Conservation (phyloP, 805 yeast species). For the Kuraishia cidri region DNA sequence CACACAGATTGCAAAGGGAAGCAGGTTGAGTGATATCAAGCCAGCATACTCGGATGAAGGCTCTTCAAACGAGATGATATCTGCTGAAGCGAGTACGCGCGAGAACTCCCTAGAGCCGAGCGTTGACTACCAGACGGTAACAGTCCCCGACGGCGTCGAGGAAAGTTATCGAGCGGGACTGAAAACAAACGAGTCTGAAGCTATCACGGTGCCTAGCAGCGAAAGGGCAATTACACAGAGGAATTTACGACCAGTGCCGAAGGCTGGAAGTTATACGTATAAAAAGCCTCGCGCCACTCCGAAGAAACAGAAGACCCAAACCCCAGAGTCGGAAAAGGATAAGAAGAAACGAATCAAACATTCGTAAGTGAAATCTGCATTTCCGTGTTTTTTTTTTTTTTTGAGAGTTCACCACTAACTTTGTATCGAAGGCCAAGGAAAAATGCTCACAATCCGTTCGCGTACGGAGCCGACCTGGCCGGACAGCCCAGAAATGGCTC, state of each 20-base stretch:
- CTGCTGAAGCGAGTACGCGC: neutral
- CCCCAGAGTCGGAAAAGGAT: slow-evolving; percentile 6
- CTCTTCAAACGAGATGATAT: too few species aligned
- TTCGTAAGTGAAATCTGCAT: slow-evolving; percentile 10
- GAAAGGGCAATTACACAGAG: neutral
- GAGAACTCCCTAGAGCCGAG: neutral
- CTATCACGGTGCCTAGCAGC: slow-evolving; percentile 20
- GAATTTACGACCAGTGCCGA: slow-evolving; percentile 5
- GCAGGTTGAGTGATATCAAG: too few species aligned
- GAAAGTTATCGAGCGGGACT: slow-evolving; percentile 13
- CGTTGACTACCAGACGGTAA: slow-evolving; percentile 5
- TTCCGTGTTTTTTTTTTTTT: neutral
- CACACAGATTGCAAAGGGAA: too few species aligned
- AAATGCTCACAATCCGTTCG: slow-evolving; percentile 26
- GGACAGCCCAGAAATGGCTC: neutral
- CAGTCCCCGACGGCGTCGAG: slow-evolving; percentile 8
- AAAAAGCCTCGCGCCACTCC: slow-evolving; percentile 1
- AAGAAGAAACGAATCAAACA: slow-evolving; percentile 11
- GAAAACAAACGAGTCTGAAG: slow-evolving; percentile 23
- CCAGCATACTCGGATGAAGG: too few species aligned
- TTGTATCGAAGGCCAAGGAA: neutral
- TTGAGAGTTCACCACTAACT: neutral
- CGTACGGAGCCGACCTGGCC: slow-evolving; percentile 20
- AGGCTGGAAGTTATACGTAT: slow-evolving; percentile 10
- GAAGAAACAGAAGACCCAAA: slow-evolving; percentile 5